Evolutionary conservation across 495 filamentous ascomycete genomes (phyloP).

Genomic region (Penicillium canescens): DNA sequence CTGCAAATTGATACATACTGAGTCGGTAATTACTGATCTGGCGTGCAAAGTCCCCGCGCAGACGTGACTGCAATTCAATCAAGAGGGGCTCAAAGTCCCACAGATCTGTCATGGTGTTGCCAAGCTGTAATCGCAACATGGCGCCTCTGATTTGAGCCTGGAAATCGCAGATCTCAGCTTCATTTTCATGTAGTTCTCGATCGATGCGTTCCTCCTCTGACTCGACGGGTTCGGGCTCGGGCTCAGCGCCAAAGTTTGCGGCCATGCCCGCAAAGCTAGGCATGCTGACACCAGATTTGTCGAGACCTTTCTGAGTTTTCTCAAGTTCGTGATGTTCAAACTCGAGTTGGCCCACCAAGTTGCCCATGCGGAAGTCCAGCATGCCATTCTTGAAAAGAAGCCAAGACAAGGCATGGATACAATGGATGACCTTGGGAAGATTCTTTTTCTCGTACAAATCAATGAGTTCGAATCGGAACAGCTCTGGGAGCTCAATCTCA

Average conservation of each 20-base stretch:
- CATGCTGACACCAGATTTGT: constrained; percentile 92
- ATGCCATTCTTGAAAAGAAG: constrained; percentile 92
- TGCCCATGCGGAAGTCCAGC: constrained; percentile 95
- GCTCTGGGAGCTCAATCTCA: constrained; percentile 90
- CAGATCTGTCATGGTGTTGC: constrained; percentile 80
- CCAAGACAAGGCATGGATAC: constrained; percentile 96
- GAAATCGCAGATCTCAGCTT: constrained; percentile 69
- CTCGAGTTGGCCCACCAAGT: constrained; percentile 93
- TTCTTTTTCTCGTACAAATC: constrained; percentile 99
- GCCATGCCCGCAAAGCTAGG: constrained; percentile 97
- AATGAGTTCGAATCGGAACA: constrained; percentile 98
- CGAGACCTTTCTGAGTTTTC: constrained; percentile 92
- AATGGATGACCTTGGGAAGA: constrained; percentile 98
- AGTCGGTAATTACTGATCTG: constrained; percentile 78
- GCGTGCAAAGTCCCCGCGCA: constrained; percentile 76
- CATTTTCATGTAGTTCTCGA: constrained; percentile 77
- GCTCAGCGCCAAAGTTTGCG: constrained; percentile 88
- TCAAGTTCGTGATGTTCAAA: constrained; percentile 98
- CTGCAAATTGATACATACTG: constrained; percentile 74
- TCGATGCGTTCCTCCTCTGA: constrained; percentile 88
- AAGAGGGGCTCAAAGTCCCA: constrained; percentile 85
- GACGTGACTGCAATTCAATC: constrained; percentile 76
- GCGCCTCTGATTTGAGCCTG: constrained; percentile 88
- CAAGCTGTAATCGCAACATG: constrained; percentile 72
- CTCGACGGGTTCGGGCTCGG: constrained; percentile 71